Conservation (phyloP, 176 grass and related monocot species). For the Avena insularis region DNA sequence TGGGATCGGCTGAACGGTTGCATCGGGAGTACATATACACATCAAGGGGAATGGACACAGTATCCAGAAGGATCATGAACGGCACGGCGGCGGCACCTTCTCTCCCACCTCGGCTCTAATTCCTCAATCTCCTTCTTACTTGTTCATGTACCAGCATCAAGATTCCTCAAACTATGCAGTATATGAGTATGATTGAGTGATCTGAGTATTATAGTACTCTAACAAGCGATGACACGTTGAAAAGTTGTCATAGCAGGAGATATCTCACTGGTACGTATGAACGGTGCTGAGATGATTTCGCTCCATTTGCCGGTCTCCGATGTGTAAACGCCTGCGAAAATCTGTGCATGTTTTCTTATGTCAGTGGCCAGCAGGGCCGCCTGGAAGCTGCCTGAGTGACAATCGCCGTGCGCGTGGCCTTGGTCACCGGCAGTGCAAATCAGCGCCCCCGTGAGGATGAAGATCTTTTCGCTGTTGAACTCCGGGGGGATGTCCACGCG, state of each 20-base stretch:
- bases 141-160: no score
- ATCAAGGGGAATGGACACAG: no score
- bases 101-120: no score
- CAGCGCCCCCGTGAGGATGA: not conserved
- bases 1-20: no score
- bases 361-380: not conserved
- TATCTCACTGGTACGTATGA: not conserved
- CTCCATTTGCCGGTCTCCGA: not conserved
- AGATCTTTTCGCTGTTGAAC: not conserved
- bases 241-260: not conserved
- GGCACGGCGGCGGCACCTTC: no score
- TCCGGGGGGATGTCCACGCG: not conserved
- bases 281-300: not conserved
- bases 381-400: not conserved
- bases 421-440: not conserved
- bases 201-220: no score
- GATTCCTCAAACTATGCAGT: no score
- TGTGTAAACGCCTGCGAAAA: slow-evolving; percentile 20
- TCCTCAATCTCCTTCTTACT: no score
- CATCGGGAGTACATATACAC: no score
- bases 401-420: slow-evolving; percentile 4
- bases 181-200: no score
- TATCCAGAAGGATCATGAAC: no score
- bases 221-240: not conserved
- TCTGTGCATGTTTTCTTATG: not conserved